These are phyloP conservation scores for Cladorrhinum samala DNA, from an alignment of 495 filamentous ascomycete species.

Conservation along the genomic window DNA sequence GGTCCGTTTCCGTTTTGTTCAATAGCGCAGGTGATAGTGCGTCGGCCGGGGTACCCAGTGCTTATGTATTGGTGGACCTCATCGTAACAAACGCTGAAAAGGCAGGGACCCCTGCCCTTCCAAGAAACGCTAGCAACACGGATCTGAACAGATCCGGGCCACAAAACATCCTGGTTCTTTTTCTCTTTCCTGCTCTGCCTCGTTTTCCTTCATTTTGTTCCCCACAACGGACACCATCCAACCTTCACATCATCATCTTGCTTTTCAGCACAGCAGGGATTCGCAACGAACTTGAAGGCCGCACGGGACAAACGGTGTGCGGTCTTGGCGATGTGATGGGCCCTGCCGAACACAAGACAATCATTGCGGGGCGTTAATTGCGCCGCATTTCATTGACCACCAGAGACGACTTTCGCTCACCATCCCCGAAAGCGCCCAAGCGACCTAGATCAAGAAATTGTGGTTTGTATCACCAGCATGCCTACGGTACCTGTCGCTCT, in stretches of 20 bases:
- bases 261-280: slow-evolving; percentile 2
- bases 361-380: background rate
- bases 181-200: background rate
- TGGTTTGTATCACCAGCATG: no score
- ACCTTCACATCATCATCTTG: background rate
- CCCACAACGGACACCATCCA: slow-evolving; percentile 1
- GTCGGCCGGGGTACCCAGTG: background rate
- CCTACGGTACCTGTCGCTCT: no score
- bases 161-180: no score
- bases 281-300: background rate
- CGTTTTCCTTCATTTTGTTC: background rate
- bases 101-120: background rate
- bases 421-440: no score
- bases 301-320: background rate
- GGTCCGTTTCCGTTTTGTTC: background rate
- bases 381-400: background rate
- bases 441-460: no score
- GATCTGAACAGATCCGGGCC: background rate
- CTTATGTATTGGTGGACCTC: no score
- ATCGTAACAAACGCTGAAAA: background rate
- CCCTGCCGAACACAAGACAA: background rate
- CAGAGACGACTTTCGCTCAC: no score
- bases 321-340: background rate
- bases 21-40: slow-evolving; percentile 2
- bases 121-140: background rate